Percentiles rank a stretch among this genome's conserved stretches.
Evolutionary conservation across 2,329 filamentous ascomycete genomes (phyloP).

Genomic region (Exophiala sp.): DNA sequence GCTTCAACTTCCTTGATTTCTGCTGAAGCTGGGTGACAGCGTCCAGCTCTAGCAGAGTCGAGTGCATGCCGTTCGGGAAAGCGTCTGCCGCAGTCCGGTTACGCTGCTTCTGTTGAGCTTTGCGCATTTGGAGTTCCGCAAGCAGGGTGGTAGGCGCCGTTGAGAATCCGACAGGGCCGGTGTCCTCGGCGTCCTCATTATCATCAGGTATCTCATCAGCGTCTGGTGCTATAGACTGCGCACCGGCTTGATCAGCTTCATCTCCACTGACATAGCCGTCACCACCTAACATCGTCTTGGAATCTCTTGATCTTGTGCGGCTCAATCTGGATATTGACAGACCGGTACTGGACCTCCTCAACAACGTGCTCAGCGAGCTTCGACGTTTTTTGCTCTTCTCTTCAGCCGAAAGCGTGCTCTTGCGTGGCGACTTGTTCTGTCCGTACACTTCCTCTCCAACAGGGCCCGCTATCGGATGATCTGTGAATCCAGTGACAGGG

Average conservation of each 20-base stretch:
- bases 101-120: conserved; percentile 79
- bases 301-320: conserved; percentile 20
- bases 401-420: conserved; percentile 27
- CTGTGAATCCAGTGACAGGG: conserved; percentile 86
- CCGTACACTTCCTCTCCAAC: conserved; percentile 74
- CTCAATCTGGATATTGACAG: conserved; percentile 24
- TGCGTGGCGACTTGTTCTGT: conserved; percentile 28
- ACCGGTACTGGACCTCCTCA: conserved; percentile 25
- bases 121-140: conserved; percentile 86
- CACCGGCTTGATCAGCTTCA: conserved; percentile 23
- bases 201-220: conserved; percentile 32
- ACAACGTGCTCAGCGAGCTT: conserved; percentile 32
- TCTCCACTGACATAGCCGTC: conserved; percentile 23
- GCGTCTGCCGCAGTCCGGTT: conserved; percentile 64
- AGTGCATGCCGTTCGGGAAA: conserved; percentile 76
- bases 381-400: conserved; percentile 32
- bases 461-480: conserved; percentile 77
- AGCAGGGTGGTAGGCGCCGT: conserved; percentile 84
- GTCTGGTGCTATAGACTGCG: conserved; percentile 24
- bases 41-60: conserved; percentile 85
- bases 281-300: conserved; percentile 14
- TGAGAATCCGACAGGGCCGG: conserved; percentile 51
- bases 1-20: conserved; percentile 68
- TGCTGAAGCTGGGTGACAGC: conserved; percentile 83
- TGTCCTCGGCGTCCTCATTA: conserved; percentile 46